Evolutionary conservation across 2,329 filamentous ascomycete genomes (phyloP), one percentile per base, ranked within the genome.

Genomic region (Hypoxylon sp.): DNA sequence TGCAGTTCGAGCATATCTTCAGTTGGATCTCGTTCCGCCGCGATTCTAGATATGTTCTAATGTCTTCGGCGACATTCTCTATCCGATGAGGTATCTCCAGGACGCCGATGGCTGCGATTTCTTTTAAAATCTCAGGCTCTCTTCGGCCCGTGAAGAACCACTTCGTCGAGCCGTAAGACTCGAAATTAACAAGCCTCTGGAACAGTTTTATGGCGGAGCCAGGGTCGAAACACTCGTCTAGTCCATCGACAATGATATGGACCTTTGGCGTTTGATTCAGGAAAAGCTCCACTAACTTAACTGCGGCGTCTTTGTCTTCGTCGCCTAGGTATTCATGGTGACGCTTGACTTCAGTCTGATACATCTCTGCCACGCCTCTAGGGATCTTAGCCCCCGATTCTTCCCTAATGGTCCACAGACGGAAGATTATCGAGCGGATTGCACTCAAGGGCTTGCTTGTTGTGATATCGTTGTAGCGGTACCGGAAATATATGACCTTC

Each of bases 241-340:
- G 16, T 12, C 50, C 50, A 27, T 53, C 50, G 12, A 53, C 32
- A 1, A 53, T 41, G 32, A 53, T 53, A n/a, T 53, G 50, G 32
- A 53, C 32, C 29, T 27, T 37, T 39, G 50, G 50, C 7, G n/a
- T 53, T 23, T 53, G 30, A 14, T 23, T 39, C 16, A 53, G 16
- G 32, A 53, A 53, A 7, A 27, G 11, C 27, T 53, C 32, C 9
- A 53, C 32, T 19, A 53, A 11, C 29, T 16, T 23, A 5, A 53
- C n/a, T 19, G 32, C 50, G 5, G 8, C 32, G 30, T 53, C 50
- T n/a, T 37, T 21, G 50, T 37, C 32, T 27, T 53, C 37, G 7
- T 41, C 37, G 8, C 37, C 16, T 7, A 41, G 32, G 30, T 39
- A 53, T 41, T 53, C 16, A 19, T 16, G 19, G 30, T 53, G 32